A percentile compares a stretch with the other conserved stretches of the same genome.
Evolutionary conservation across 108 stramenopile genomes (phyloP).

Genomic region (Skeletonema menzelii): DNA sequence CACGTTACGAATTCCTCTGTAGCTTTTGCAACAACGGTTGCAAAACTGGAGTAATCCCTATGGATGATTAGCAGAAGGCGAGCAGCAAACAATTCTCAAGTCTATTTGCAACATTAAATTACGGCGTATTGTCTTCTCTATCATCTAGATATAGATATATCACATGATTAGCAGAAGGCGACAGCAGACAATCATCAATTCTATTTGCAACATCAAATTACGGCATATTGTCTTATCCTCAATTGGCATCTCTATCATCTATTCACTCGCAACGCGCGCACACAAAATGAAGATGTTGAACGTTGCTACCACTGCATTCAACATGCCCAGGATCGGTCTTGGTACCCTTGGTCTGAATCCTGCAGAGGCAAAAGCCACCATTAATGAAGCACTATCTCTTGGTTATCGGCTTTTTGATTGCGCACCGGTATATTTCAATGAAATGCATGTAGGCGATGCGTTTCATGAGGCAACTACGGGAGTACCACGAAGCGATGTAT

Average conservation of each 20-base stretch:
- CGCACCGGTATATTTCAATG: constrained; percentile 80
- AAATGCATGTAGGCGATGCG: constrained; percentile 71
- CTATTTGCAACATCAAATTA: background rate
- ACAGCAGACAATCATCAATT: background rate
- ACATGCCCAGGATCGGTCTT: constrained; percentile 37
- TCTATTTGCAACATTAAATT: too few species aligned
- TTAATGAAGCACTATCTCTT: constrained; percentile 47
- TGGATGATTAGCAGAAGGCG: too few species aligned
- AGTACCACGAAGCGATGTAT: constrained; percentile 68
- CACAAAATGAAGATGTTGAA: background rate
- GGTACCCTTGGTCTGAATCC: constrained; percentile 39
- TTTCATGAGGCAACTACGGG: constrained; percentile 43
- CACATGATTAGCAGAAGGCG: background rate
- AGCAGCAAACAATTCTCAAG: too few species aligned
- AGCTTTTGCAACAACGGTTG: too few species aligned
- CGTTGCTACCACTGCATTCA: constrained; percentile 8
- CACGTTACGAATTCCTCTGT: too few species aligned
- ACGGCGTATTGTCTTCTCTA: too few species aligned
- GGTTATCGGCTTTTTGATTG: constrained; percentile 75
- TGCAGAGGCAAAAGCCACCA: constrained; percentile 18
- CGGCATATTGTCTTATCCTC: background rate
- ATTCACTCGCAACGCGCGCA: background rate
- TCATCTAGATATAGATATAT: too few species aligned
- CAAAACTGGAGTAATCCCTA: too few species aligned
- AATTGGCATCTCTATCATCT: background rate